Evolutionary conservation across 306 rosid genomes (phyloP).

Genomic region (Purshia tridentata): DNA sequence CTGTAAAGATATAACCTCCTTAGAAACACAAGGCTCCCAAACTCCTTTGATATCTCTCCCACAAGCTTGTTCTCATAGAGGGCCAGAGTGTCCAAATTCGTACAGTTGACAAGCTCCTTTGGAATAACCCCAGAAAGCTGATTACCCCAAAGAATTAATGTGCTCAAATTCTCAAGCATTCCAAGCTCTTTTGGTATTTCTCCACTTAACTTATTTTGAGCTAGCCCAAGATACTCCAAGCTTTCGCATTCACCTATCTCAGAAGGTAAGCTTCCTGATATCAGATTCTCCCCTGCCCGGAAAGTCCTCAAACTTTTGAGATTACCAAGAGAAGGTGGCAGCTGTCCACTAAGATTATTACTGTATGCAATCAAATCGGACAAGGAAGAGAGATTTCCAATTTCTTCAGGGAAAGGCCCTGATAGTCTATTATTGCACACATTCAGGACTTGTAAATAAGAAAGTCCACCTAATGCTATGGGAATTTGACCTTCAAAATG

Average conservation of each 20-base stretch:
- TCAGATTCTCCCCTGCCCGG: constrained; percentile 73
- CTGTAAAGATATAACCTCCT: constrained; percentile 57
- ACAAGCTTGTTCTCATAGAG: constrained; percentile 57
- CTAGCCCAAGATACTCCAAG: constrained; percentile 68
- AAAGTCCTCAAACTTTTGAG: constrained; percentile 51
- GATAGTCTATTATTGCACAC: constrained; percentile 66
- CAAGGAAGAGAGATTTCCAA: constrained; percentile 65
- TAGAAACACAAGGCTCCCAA: constrained; percentile 56
- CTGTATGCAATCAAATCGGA: constrained; percentile 56
- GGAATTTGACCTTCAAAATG: constrained; percentile 63
- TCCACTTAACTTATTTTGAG: constrained; percentile 65
- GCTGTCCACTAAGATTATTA: constrained; percentile 61
- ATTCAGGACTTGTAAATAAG: constrained; percentile 51
- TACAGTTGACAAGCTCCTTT: constrained; percentile 69
- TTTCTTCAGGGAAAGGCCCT: constrained; percentile 62
- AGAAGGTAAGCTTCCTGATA: constrained; percentile 64
- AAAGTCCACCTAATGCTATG: constrained; percentile 52
- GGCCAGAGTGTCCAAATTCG: constrained; percentile 55
- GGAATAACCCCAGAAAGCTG: constrained; percentile 62
- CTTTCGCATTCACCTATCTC: constrained; percentile 60
- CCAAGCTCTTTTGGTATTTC: constrained; percentile 71
- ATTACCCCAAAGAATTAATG: constrained; percentile 51
- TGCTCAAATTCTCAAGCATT: constrained; percentile 51
- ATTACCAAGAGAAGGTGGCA: constrained; percentile 66
- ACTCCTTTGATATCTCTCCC: constrained; percentile 64